These are phyloP conservation scores for Neospermospora avenae DNA, from an alignment of 2,329 filamentous ascomycete genomes.

Conservation along the genomic window DNA sequence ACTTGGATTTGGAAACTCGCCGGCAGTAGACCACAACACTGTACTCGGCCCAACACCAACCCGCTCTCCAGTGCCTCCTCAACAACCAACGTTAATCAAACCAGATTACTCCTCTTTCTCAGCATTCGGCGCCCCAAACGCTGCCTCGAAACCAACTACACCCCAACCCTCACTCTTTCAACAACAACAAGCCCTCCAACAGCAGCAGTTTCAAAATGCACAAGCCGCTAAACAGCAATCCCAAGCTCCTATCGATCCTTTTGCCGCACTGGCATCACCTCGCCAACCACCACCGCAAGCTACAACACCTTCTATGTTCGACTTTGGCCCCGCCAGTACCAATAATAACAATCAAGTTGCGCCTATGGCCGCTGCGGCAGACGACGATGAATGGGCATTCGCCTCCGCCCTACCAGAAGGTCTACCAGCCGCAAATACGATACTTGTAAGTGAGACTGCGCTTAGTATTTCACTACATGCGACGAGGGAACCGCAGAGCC, in stretches of 20 bases:
- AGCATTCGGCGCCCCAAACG: slow-evolving; percentile 50
- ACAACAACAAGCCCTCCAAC: slow-evolving; percentile 36
- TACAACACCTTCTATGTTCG: slow-evolving; percentile 48
- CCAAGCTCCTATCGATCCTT: slow-evolving; percentile 52
- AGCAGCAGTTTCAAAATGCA: slow-evolving; percentile 23
- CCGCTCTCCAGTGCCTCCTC: slow-evolving; percentile 27
- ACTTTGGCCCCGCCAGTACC: slow-evolving; percentile 30
- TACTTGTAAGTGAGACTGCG: slow-evolving; percentile 65
- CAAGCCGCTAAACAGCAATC: slow-evolving; percentile 31
- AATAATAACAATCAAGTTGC: slow-evolving; percentile 36
- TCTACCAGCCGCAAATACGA: slow-evolving; percentile 47
- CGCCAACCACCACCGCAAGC: slow-evolving; percentile 45
- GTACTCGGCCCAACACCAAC: slow-evolving; percentile 49
- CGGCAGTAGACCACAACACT: slow-evolving; percentile 57
- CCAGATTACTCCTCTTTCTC: slow-evolving; percentile 51
- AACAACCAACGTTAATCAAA: slow-evolving; percentile 19
- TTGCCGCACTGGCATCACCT: slow-evolving; percentile 47
- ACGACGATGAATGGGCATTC: slow-evolving; percentile 94
- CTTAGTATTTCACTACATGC: slow-evolving; percentile 74
- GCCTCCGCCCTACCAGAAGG: slow-evolving; percentile 75
- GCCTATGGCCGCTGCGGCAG: slow-evolving; percentile 42
- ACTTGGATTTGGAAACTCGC: slow-evolving; percentile 71
- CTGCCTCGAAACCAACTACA: slow-evolving; percentile 49
- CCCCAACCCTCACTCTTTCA: slow-evolving; percentile 49
- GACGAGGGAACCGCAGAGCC: slow-evolving; percentile 46